Base-by-base conservation (phyloP, 73 alveolate species). In the Paramecium caudatum region DNA sequence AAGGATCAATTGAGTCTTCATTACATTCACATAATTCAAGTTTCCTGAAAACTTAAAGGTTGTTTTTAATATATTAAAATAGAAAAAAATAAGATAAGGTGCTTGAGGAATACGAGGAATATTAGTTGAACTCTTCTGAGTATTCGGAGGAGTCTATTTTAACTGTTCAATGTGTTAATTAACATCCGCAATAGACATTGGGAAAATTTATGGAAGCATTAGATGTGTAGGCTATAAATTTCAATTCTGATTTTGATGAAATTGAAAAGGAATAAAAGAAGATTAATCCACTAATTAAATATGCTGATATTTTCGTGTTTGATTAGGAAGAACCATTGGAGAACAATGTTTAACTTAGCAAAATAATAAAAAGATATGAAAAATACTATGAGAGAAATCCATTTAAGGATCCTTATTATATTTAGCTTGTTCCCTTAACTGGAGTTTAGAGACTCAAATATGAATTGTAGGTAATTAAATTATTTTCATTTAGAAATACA, bases 111-210 rank as follows among this genome's bases (percentile, higher is more conserved):
- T 55, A 55, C 30, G 80, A 16, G 2, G 80, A 55, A 55, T 55
- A 55, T 9, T 55, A 55, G 30, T 23, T 55, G 80, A 55, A 55
- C 30, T 55, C 80, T 10, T 55, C 80, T 55, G 80, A 55, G 45
- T 55, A 19, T 23, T 55, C 80, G 12, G 80, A 55, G 30, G 8
- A 55, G 30, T 55, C 80, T 7, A 55, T 55, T 9, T 43, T 43
- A 5, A 21, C 80, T 27, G 30, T 55, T 55, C 80, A 55, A 55
- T 55, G 1, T 55, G 45, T 55, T 55, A 55, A 9, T 0, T 19
- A 19, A 6, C 46, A 55, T 27, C 30, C 80, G 4, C 9, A 23
- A 55, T 27, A 55, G 16, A 21, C 36, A 25, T 6, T 43, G 9
- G 30, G 30, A 19, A 27, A 55, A 12, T 23, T 55, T 19, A 17